Conservation (phyloP, 495 filamentous ascomycete genomes). For the Oleoguttula mirabilis region DNA sequence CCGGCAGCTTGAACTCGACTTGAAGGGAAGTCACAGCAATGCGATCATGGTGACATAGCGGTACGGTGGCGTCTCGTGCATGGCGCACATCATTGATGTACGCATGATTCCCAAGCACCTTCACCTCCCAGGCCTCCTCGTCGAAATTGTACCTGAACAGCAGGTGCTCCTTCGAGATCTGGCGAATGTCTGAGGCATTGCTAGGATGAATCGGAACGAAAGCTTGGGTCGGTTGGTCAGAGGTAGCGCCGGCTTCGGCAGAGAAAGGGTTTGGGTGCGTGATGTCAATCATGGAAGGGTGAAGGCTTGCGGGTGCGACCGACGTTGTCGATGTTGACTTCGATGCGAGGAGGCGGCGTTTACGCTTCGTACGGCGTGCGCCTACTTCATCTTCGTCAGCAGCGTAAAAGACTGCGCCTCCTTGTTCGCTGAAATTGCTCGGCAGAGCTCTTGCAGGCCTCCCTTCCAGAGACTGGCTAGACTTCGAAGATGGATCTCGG, state of each 20-base stretch:
- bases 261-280: background rate
- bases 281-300: background rate
- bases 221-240: background rate
- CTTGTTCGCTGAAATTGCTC: constrained; percentile 20
- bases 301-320: constrained; percentile 12
- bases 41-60: background rate
- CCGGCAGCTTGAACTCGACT: constrained; percentile 17
- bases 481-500: constrained; percentile 1
- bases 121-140: constrained; percentile 61
- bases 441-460: constrained; percentile 9
- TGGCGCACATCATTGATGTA: constrained; percentile 68
- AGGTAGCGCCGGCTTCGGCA: background rate
- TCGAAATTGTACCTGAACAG: constrained; percentile 71
- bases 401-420: constrained; percentile 11
- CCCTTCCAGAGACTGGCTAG: constrained; percentile 14
- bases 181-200: constrained; percentile 33
- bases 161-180: constrained; percentile 76
- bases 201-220: constrained; percentile 14
- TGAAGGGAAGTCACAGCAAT: background rate
- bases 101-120: constrained; percentile 75
- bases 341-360: constrained; percentile 1
- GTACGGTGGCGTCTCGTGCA: constrained; percentile 12
- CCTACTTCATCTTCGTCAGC: background rate
- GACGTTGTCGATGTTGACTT: constrained; percentile 15
- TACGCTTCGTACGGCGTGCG: background rate